Percentiles rank a stretch among this genome's conserved stretches.
Conservation (phyloP, 2,329 filamentous ascomycete species). For the Fusarium redolens region DNA sequence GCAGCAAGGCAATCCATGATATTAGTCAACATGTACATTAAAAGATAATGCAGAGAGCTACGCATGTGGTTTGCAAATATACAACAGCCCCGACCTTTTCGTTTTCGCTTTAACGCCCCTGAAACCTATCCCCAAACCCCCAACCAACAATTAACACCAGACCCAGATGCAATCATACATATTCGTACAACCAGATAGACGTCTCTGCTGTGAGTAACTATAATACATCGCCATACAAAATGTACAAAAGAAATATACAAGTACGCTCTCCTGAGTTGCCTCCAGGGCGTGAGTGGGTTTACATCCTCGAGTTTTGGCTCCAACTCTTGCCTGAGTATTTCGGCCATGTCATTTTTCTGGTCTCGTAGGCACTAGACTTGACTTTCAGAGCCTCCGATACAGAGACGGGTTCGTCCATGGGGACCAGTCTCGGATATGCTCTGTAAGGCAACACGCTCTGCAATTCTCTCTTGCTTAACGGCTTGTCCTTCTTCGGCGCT, state of each 20-base stretch:
- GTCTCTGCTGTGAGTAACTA: constrained; percentile 5
- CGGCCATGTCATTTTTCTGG: constrained; percentile 43
- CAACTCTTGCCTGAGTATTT: constrained; percentile 38
- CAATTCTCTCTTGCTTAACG: constrained; percentile 41
- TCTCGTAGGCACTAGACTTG: constrained; percentile 36
- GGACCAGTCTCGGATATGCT: constrained; percentile 48
- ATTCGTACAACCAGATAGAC: constrained; percentile 14
- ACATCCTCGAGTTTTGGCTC: constrained; percentile 44
- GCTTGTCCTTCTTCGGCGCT: constrained; percentile 39
- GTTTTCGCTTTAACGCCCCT: constrained; percentile 22
- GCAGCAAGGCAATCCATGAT: not conserved
- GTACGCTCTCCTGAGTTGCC: not conserved
- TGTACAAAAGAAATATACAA: constrained; percentile 26
- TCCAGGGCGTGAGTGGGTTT: not conserved
- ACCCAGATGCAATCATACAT: constrained; percentile 32
- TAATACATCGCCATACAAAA: constrained; percentile 5
- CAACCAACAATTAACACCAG: constrained; percentile 24
- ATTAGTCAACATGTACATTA: not conserved
- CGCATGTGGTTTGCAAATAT: not conserved
- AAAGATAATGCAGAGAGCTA: not conserved
- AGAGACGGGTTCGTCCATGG: constrained; percentile 51
- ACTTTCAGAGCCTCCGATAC: constrained; percentile 50
- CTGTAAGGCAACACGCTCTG: constrained; percentile 53
- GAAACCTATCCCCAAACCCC: not conserved
- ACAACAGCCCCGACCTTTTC: not conserved